These are phyloP conservation scores for Silene noctiflora DNA, from an alignment of 179 eudicot species.

Conservation along the genomic window DNA sequence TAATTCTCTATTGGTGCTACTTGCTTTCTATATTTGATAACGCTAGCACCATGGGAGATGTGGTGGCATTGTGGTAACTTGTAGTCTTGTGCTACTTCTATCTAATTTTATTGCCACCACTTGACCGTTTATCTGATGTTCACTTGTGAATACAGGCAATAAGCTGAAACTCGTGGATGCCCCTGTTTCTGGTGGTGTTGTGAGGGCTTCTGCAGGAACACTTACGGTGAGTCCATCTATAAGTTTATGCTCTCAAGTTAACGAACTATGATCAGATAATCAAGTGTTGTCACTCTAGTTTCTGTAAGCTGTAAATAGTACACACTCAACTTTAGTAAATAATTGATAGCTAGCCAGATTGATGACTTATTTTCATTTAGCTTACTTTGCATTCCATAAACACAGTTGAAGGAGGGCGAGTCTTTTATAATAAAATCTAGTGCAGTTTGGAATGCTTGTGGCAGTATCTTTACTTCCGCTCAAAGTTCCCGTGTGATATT, in stretches of 20 bases:
- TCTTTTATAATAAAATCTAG: not conserved
- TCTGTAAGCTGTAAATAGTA: not conserved
- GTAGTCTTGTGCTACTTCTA: not conserved
- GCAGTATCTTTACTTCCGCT: constrained; percentile 1
- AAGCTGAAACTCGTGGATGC: constrained; percentile 90
- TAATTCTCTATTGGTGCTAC: not conserved
- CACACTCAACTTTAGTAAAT: not conserved
- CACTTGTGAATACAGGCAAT: constrained; percentile 48
- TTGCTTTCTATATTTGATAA: not conserved
- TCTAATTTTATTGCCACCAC: not conserved
- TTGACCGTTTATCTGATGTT: not conserved
- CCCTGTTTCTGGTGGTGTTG: constrained; percentile 99
- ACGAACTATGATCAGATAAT: not conserved
- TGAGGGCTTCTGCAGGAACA: constrained; percentile 79
- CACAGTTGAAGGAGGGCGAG: not conserved
- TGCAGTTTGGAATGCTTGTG: not conserved
- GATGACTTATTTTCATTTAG: not conserved
- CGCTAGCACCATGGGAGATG: not conserved
- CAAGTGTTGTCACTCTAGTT: not conserved
- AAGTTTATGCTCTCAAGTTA: not conserved
- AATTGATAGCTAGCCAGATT: not conserved
- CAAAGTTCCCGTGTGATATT: not conserved
- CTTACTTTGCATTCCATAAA: not conserved
- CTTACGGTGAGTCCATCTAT: constrained; percentile 60
- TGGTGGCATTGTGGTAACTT: constrained; percentile 9